Conservation (phyloP, 768 basidiomycete species). For the Suillus variegatus region DNA sequence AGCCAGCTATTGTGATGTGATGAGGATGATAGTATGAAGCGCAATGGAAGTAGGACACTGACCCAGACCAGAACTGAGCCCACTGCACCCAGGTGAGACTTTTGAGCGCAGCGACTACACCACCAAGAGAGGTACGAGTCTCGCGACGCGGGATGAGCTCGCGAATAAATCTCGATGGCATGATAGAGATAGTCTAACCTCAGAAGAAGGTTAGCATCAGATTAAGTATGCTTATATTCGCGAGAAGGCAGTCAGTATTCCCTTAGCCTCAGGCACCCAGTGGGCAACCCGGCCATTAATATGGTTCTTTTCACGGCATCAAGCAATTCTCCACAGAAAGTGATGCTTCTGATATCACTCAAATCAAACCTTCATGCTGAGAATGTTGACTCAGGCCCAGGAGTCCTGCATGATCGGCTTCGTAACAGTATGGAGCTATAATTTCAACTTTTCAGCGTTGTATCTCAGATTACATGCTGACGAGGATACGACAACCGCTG, state of each 20-base stretch:
- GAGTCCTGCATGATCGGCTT: background rate
- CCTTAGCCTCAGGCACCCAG: background rate
- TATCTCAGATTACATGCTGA: background rate
- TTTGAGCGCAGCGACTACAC: conserved; percentile 46
- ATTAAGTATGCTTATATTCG: background rate
- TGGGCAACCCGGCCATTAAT: background rate
- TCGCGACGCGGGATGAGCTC: conserved; percentile 55
- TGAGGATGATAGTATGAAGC: background rate
- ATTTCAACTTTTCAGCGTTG: background rate
- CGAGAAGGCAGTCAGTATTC: background rate
- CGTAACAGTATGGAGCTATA: background rate
- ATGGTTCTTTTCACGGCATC: background rate
- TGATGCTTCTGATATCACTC: background rate
- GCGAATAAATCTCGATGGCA: conserved; percentile 52
- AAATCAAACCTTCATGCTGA: background rate
- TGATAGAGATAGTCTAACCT: conserved; percentile 15
- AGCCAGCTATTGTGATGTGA: conserved; percentile 54
- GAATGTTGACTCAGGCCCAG: background rate
- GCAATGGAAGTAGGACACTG: conserved; percentile 10
- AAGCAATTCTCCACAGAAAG: background rate
- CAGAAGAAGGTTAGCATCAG: background rate
- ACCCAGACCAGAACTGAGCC: conserved; percentile 63
- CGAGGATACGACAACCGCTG: background rate
- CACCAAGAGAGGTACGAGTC: conserved; percentile 34
- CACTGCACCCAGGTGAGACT: conserved; percentile 54